These are phyloP conservation scores for Zygotorulaspora sp. DNA, from an alignment of 805 yeast species.

Conservation along the genomic window DNA sequence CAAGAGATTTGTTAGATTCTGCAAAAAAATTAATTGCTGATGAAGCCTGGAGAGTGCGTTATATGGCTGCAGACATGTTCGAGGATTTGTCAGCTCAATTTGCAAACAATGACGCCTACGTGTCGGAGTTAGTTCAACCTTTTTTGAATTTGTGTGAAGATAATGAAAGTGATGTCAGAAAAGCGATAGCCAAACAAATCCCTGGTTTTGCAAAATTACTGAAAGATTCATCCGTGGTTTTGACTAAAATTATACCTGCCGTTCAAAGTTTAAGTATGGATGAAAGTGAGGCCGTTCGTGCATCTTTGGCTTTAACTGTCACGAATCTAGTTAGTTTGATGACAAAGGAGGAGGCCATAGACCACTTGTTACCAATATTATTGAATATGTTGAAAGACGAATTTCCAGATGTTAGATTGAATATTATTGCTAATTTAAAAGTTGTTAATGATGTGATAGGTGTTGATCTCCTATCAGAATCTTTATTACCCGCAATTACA, in stretches of 20 bases:
- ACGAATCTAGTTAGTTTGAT: conserved; percentile 82
- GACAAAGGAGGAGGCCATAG: conserved; percentile 79
- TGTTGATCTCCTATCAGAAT: conserved; percentile 77
- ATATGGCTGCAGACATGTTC: conserved; percentile 95
- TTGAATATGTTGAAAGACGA: conserved; percentile 94
- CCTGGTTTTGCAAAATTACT: conserved; percentile 66
- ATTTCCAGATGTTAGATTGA: conserved; percentile 91
- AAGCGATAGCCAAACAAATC: conserved; percentile 87
- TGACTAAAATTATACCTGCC: conserved; percentile 72
- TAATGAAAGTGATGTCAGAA: conserved; percentile 94
- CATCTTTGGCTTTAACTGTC: conserved; percentile 83
- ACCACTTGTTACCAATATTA: conserved; percentile 79
- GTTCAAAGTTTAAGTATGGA: conserved; percentile 83
- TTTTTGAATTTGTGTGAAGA: conserved; percentile 79
- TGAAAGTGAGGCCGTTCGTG: conserved; percentile 88
- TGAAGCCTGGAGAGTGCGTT: conserved; percentile 97
- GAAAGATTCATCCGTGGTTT: conserved; percentile 45
- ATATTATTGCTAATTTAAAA: conserved; percentile 87
- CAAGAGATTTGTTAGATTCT: conserved; percentile 57
- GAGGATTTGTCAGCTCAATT: conserved; percentile 66
- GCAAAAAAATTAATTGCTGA: conserved; percentile 73
- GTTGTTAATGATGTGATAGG: conserved; percentile 94
- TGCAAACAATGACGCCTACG: conserved; percentile 50
- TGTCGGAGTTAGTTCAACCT: conserved; percentile 49
- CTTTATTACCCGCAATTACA: conserved; percentile 89